Evolutionary conservation across 2,329 filamentous ascomycete species (phyloP).

Genomic region (Tolypocladium guangdongense): DNA sequence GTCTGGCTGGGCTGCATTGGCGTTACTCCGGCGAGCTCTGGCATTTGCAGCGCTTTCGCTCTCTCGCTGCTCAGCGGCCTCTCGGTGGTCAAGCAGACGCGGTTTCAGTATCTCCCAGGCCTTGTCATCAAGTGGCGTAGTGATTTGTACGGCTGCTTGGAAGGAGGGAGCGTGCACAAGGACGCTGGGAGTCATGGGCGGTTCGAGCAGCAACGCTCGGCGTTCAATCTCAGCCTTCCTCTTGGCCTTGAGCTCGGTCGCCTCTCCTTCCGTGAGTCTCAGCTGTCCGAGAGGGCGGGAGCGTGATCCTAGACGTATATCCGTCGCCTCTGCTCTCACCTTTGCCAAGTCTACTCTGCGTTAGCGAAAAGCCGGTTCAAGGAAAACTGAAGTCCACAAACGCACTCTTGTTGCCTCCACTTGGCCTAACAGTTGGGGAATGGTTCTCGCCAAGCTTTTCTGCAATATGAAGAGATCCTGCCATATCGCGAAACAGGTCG

Average conservation of each 20-base stretch:
- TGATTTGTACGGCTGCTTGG: conserved; percentile 60
- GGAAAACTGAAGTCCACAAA: no score
- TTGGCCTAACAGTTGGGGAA: not conserved
- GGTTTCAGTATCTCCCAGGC: conserved; percentile 61
- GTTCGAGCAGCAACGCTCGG: conserved; percentile 53
- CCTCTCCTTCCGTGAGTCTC: conserved; percentile 50
- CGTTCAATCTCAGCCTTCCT: conserved; percentile 62
- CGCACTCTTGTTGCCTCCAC: not conserved
- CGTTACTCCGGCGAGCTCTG: not conserved
- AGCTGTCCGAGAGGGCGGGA: conserved; percentile 11
- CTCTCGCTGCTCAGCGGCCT: conserved; percentile 16
- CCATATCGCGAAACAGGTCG: not conserved
- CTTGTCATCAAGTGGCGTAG: conserved; percentile 53
- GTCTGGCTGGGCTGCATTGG: not conserved
- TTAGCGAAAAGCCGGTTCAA: not conserved
- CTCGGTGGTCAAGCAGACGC: conserved; percentile 54
- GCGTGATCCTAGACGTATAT: not conserved
- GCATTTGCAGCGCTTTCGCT: no score
- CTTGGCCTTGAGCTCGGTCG: conserved; percentile 50
- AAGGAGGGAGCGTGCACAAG: conserved; percentile 64
- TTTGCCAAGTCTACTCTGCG: not conserved
- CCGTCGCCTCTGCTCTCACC: not conserved
- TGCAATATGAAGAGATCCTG: not conserved
- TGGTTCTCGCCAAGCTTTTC: not conserved
- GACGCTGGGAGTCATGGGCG: conserved; percentile 51